Percentiles rank a stretch among this genome's conserved stretches.
phyloP scores from a whole-genome alignment of 768 basidiomycete genomes.

The Dacryopinax primogenitus region DNA sequence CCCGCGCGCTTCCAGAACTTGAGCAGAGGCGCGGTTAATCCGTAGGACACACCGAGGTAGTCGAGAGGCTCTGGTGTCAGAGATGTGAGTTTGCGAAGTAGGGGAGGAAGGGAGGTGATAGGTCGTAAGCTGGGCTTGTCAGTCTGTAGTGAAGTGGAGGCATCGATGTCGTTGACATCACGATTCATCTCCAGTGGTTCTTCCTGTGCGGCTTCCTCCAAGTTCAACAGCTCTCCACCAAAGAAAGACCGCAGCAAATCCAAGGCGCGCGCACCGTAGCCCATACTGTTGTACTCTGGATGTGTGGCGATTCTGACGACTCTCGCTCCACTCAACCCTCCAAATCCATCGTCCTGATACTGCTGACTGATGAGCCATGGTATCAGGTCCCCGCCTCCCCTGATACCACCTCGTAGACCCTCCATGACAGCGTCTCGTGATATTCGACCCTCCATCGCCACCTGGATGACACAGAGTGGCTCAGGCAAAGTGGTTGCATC shows the following conservation, averaged over 20 bases:
- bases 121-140: slow-evolving; percentile 67
- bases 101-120: slow-evolving; percentile 71
- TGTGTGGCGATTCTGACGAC: slow-evolving; percentile 90
- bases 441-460: slow-evolving; percentile 90
- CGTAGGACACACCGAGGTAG: slow-evolving; percentile 93
- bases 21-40: slow-evolving; percentile 73
- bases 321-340: slow-evolving; percentile 76
- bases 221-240: slow-evolving; percentile 78
- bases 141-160: slow-evolving; percentile 41
- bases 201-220: slow-evolving; percentile 50
- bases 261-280: slow-evolving; percentile 83
- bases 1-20: slow-evolving; percentile 94
- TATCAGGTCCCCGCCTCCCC: slow-evolving; percentile 91
- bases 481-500: slow-evolving; percentile 86
- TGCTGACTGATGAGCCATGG: slow-evolving; percentile 63
- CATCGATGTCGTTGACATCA: not conserved
- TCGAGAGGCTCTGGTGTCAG: slow-evolving; percentile 81
- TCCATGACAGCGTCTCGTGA: slow-evolving; percentile 75
- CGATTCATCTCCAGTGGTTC: slow-evolving; percentile 21
- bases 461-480: slow-evolving; percentile 88
- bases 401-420: slow-evolving; percentile 65
- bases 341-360: slow-evolving; percentile 93
- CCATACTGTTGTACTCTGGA: slow-evolving; percentile 94
- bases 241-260: slow-evolving; percentile 81
- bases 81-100: slow-evolving; percentile 81